phyloP scores from a whole-genome alignment of 768 basidiomycete genomes.

The Mycena metata region DNA sequence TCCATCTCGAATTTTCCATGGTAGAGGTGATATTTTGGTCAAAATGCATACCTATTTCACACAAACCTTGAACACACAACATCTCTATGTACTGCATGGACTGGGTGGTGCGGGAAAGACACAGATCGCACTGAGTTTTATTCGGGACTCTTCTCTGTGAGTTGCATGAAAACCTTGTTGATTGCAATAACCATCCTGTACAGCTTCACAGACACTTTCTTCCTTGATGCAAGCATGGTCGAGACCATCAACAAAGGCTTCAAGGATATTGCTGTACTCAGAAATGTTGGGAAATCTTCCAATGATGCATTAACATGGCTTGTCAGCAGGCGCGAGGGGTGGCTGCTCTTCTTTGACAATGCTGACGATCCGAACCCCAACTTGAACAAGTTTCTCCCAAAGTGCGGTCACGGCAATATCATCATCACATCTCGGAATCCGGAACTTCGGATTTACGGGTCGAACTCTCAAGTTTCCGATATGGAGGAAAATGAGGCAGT shows the following conservation, averaged over 20 bases:
- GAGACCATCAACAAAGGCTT: constrained; percentile 13
- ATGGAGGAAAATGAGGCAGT: constrained; percentile 16
- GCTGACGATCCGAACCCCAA: constrained; percentile 21
- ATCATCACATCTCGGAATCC: constrained; percentile 28
- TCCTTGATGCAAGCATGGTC: constrained; percentile 1
- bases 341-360: constrained; percentile 18
- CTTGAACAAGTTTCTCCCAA: no score
- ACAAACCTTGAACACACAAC: not conserved
- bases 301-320: constrained; percentile 12
- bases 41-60: not conserved
- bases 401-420: no score
- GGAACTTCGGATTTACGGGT: not conserved
- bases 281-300: not conserved
- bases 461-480: not conserved
- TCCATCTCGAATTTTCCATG: constrained; percentile 5
- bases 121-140: constrained; percentile 6
- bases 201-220: constrained; percentile 10
- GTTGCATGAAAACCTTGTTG: not conserved
- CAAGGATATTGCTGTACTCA: constrained; percentile 13
- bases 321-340: not conserved
- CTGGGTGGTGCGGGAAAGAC: constrained; percentile 17
- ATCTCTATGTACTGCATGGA: not conserved
- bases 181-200: not conserved
- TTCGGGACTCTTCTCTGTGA: not conserved
- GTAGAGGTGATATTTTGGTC: not conserved